A percentile compares a stretch with the other conserved stretches of the same genome.
Conservation (phyloP, 2,329 filamentous ascomycete genomes). For the Pseudocercospora macadamiae region DNA sequence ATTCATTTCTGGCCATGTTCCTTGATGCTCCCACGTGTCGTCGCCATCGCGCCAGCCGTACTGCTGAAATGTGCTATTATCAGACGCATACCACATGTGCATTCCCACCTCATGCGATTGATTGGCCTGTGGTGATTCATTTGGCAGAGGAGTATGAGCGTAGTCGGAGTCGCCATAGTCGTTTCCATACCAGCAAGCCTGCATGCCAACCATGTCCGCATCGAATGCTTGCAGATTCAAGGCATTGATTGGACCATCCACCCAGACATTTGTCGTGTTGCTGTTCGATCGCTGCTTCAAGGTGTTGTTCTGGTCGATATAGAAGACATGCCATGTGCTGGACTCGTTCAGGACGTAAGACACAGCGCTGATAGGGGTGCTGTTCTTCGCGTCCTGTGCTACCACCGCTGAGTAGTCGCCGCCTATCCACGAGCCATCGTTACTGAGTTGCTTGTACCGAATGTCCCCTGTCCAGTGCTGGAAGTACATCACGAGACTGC, state of each 20-base stretch:
- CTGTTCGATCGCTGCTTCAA: conserved; percentile 45
- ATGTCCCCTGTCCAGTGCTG: conserved; percentile 50
- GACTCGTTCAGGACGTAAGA: conserved; percentile 43
- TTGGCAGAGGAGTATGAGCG: conserved; percentile 40
- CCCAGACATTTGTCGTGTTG: conserved; percentile 45
- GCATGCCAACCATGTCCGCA: conserved; percentile 41
- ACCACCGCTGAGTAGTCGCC: conserved; percentile 44
- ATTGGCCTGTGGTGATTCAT: conserved; percentile 31
- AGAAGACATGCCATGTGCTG: conserved; percentile 38
- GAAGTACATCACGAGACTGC: conserved; percentile 49
- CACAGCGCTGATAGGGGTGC: conserved; percentile 48
- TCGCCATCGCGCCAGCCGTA: conserved; percentile 46
- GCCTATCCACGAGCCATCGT: conserved; percentile 43
- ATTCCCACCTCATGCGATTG: conserved; percentile 42
- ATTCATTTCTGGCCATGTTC: conserved; percentile 44
- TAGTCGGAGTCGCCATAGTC: conserved; percentile 45
- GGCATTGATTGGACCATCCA: conserved; percentile 40
- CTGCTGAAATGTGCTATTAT: conserved; percentile 45
- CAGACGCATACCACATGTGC: conserved; percentile 50
- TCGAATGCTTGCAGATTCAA: conserved; percentile 37
- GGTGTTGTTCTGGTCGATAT: conserved; percentile 45
- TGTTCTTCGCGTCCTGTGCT: conserved; percentile 49
- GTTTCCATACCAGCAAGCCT: conserved; percentile 44
- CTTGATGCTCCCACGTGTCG: conserved; percentile 41
- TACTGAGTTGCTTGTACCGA: conserved; percentile 44